Conservation (phyloP, 2,329 filamentous ascomycete species). For the Blastomyces parvus region DNA sequence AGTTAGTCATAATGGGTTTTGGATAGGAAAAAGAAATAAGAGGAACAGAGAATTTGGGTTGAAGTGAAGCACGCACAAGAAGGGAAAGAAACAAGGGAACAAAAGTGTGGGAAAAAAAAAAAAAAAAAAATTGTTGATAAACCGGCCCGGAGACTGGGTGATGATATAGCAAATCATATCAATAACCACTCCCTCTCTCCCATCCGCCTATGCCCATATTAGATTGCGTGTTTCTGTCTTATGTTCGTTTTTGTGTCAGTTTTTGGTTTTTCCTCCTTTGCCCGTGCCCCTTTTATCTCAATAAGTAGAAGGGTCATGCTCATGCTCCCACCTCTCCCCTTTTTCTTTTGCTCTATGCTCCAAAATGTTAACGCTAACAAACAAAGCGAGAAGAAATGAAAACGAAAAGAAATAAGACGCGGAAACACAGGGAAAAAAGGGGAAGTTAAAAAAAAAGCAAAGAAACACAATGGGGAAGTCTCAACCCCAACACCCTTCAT, state of each 20-base stretch:
- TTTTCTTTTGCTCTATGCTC: neutral
- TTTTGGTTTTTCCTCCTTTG: neutral
- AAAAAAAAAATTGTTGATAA: neutral
- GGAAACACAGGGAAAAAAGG: neutral
- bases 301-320: neutral
- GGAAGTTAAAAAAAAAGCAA: neutral
- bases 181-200: neutral
- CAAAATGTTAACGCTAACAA: neutral
- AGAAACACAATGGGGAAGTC: neutral
- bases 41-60: neutral
- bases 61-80: neutral
- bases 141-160: neutral
- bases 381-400: neutral
- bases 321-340: neutral
- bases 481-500: neutral
- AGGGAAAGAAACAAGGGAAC: neutral
- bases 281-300: neutral
- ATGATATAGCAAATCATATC: neutral
- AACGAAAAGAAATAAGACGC: neutral
- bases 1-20: neutral
- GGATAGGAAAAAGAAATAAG: neutral
- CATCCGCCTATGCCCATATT: neutral
- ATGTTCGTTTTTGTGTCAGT: neutral
- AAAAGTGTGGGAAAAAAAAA: neutral
- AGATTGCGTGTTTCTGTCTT: neutral